Base-by-base conservation (phyloP, 768 basidiomycete species). In the Tulasnella sp. region DNA sequence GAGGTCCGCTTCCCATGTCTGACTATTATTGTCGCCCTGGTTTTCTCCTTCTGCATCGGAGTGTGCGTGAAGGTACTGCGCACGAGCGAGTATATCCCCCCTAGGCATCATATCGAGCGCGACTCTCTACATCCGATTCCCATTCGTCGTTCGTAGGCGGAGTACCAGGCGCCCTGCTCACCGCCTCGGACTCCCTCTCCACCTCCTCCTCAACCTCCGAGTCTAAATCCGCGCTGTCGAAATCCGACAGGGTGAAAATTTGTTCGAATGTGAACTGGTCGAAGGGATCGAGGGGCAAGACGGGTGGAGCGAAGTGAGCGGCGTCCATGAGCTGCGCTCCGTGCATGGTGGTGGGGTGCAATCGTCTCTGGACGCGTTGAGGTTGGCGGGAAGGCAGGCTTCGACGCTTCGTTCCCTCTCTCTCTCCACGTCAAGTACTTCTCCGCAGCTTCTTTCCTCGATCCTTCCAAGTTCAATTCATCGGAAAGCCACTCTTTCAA, bases 341-440 rank as follows among this genome's bases (percentile, higher is more conserved):
- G 71, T 72, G 19, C 39, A 72, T 49, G 38, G 38, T n/a, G n/a
- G 54, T 17, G n/a, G n/a, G 25, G 54, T 58, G 54, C 54, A n/a
- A 29, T 58, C 54, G n/a, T 58, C 54, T 8, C n/a, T 52, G 5
- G 49, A 19, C 74, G 22, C 64, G 31, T 19, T 68, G 9, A 3
- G 15, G n/a, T 29, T 58, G 42, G n/a, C 17, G 8, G n/a, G 54
- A n/a, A n/a, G n/a, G 39, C 17, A 42, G n/a, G 71, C 25, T 17
- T 67, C 36, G n/a, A 31, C 39, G 15, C 39, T 34, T 11, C 67
- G 34, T 22, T 69, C 74, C n/a, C 40, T 15, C 17, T 37, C 17
- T 37, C 31, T 75, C 73, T 19, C 73, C 73, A 75, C 31, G 17
- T 19, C 52, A 64, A 64, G 73, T 68, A 75, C 73, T 64, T 75